Evolutionary conservation across 225 moss, liverwort and hornwort genomes (phyloP), one percentile per base, ranked within the genome.

Genomic region (Polytrichum formosum): DNA sequence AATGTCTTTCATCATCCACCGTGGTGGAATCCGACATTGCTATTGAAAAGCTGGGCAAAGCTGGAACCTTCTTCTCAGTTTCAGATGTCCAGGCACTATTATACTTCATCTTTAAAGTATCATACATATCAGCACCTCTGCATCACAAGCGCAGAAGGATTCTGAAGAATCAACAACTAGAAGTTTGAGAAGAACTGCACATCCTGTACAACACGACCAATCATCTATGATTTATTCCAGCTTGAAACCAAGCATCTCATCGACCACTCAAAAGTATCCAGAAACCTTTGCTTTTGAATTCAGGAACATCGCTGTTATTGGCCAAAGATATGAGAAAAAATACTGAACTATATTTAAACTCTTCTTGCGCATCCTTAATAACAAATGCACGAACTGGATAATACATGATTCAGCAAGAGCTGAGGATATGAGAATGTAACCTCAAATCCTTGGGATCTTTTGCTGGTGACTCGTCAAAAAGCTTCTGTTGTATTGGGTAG

Each of bases 401-500:
- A 37, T 16, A 9, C 3, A 46, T 13, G 13, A 46, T 13, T 46
- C 46, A 46, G 46, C 13, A 46, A 46, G 46, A 46, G 46, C 46
- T 46, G 13, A 46, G 13, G 46, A 46, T 46, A 46, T 16, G 46
- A 16, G 46, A 46, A 46, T 0, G 0, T 16, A 46, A 46, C 46
- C 46, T 46, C 46, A 46, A 46, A 46, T 46, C 13, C 46, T 13
- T 46, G 46, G 65, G 81, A 20, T 70, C 75, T 53, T 53, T 73
- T 56, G 67, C 19, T 19, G 65, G 81, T 53, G 70, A 70, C 70
- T 75, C 68, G 28, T 37, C 64, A 35, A 75, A 87, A 17, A 84
- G 79, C 56, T 75, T 79, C 7, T 79, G 78, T 65, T 79, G 84
- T 70, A 67, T 37, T 65, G 84, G 67, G 25, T 72, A 64, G 64